These are phyloP conservation scores for Linaria vulgaris DNA, from an alignment of 257 asterid species.

Conservation along the genomic window DNA sequence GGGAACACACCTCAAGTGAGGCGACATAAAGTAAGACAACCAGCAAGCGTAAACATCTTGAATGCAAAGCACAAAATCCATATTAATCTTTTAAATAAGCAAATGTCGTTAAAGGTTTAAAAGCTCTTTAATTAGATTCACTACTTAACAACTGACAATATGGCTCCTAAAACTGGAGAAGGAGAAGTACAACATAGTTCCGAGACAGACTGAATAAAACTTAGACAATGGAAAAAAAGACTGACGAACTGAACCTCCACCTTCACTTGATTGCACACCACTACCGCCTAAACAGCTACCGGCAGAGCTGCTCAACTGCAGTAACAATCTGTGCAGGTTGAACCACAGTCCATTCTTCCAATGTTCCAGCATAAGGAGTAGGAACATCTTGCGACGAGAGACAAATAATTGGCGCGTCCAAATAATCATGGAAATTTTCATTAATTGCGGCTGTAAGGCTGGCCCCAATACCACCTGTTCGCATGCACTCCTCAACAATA, in stretches of 20 bases:
- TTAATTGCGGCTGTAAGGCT: slow-evolving; percentile 75
- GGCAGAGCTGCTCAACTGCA: slow-evolving; percentile 83
- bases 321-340: slow-evolving; percentile 81
- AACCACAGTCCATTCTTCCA: slow-evolving; percentile 83
- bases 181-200: slow-evolving; percentile 1
- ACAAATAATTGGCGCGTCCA: slow-evolving; percentile 76
- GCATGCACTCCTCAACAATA: slow-evolving; percentile 87
- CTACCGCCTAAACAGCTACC: slow-evolving; percentile 18
- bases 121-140: slow-evolving; percentile 3
- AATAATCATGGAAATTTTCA: slow-evolving; percentile 69
- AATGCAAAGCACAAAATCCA: too few species aligned
- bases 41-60: too few species aligned
- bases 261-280: too few species aligned
- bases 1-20: too few species aligned
- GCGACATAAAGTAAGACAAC: too few species aligned
- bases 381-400: slow-evolving; percentile 87
- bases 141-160: background rate
- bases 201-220: background rate
- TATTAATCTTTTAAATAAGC: too few species aligned
- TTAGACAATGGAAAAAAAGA: slow-evolving; percentile 2
- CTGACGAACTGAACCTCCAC: background rate
- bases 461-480: slow-evolving; percentile 92
- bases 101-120: background rate
- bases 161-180: slow-evolving; percentile 8
- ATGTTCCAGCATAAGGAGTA: slow-evolving; percentile 71